Evolutionary conservation across 2,329 filamentous ascomycete genomes (phyloP), one percentile per base, ranked within the genome.

Genomic region (Seiridium cupressi): DNA sequence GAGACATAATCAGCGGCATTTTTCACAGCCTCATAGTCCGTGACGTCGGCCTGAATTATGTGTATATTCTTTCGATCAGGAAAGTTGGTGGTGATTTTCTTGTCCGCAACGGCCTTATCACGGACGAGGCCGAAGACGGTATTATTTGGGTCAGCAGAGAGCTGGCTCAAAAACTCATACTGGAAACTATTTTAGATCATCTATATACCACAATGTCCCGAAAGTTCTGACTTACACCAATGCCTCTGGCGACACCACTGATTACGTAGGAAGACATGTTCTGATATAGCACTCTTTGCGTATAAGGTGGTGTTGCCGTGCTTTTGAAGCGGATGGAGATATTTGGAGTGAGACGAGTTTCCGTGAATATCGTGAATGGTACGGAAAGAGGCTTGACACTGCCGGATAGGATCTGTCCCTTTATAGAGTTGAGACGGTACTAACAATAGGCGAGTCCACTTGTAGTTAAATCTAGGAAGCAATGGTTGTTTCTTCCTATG

Each of bases 111-210:
- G 1, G 68, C 62, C 62, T 81, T 82, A 68, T 82, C 67, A 26
- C 81, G 80, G 26, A 79, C 80, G 0, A 83, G 68, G 3, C 80
- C 81, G 53, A 84, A 69, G 51, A 84, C 75, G 0, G 69, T 69
- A 63, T 81, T 82, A 18, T 65, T 58, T 4, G 76, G 66, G 62
- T 82, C 70, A 18, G 66, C 64, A 1, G 81, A 81, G 3, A 82
- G 63, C 35, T 80, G 72, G 18, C 69, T 69, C 34, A 85, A 61
- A 66, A 84, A 81, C 61, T 77, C 81, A 56, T 76, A 83, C 82
- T 84, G 44, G 32, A 57, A 36, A 32, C 32, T 31, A 2, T 57
- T 3, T n/a, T 11, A 26, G 44, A 42, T 42, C 38, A 42, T 8
- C 38, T 8, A 42, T 42, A 42, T 42, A 26, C 18, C 18, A 26